Evolutionary conservation across 1,139 yeast genomes (phyloP).

Genomic region (Taiozyma sp.): DNA sequence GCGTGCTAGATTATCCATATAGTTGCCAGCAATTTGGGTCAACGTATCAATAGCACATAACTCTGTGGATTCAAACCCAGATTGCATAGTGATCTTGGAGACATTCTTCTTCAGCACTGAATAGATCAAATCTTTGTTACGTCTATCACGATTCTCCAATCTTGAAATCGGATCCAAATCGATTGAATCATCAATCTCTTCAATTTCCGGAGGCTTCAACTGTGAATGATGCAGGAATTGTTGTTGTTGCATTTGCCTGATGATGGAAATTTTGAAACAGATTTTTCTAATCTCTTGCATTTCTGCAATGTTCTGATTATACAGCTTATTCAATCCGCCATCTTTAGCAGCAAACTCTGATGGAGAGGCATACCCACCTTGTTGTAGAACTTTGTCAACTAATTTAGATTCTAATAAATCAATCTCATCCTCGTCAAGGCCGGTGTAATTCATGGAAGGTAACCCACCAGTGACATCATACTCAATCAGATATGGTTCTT

Average conservation of each 20-base stretch:
- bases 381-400: slow-evolving; percentile 28
- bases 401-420: slow-evolving; percentile 48
- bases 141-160: slow-evolving; percentile 50
- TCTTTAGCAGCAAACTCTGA: slow-evolving; percentile 37
- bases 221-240: slow-evolving; percentile 73
- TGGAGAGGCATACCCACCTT: slow-evolving; percentile 30
- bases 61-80: slow-evolving; percentile 87
- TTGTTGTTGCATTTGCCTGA: slow-evolving; percentile 83
- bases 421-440: slow-evolving; percentile 44
- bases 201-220: slow-evolving; percentile 65
- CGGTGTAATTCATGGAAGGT: slow-evolving; percentile 59
- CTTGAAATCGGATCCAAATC: slow-evolving; percentile 82
- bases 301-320: slow-evolving; percentile 63
- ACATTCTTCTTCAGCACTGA: slow-evolving; percentile 65
- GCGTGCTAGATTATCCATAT: slow-evolving; percentile 68
- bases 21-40: slow-evolving; percentile 81
- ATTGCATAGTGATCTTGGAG: slow-evolving; percentile 83
- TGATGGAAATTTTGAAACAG: slow-evolving; percentile 84
- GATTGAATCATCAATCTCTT: slow-evolving; percentile 49
- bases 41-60: slow-evolving; percentile 74
- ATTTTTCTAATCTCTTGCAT: slow-evolving; percentile 87
- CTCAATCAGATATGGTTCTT: slow-evolving; percentile 56
- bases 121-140: slow-evolving; percentile 54
- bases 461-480: slow-evolving; percentile 81
- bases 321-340: slow-evolving; percentile 56